phyloP scores from a whole-genome alignment of 345 rosid species.

The Euclidium syriacum region DNA sequence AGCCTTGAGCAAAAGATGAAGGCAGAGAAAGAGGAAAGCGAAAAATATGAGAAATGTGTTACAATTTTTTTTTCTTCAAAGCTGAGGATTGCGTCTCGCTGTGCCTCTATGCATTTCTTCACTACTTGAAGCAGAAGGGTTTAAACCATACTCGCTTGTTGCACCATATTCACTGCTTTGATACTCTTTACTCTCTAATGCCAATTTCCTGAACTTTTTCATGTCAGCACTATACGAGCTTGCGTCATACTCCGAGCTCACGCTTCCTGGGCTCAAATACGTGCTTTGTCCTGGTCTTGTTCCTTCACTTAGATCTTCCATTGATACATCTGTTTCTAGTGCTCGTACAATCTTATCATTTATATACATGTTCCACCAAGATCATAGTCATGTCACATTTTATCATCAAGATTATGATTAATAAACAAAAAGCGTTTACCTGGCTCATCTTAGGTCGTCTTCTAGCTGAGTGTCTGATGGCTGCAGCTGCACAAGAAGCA shows the following conservation, averaged over 20 bases:
- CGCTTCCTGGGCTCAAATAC: conserved; percentile 21
- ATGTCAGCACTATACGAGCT: conserved; percentile 45
- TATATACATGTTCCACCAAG: conserved; percentile 3
- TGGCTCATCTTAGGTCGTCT: conserved; percentile 88
- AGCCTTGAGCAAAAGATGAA: background rate
- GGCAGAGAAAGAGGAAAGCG: background rate
- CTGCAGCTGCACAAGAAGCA: conserved; percentile 77
- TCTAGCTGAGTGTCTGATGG: conserved; percentile 63
- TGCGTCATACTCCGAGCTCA: conserved; percentile 35
- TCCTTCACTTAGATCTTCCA: conserved; percentile 59
- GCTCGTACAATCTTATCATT: conserved; percentile 60
- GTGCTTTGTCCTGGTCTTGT: conserved; percentile 34
- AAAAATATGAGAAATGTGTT: background rate
- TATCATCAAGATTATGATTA: conserved; percentile 2
- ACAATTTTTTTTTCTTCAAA: background rate
- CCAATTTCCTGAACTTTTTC: conserved; percentile 43
- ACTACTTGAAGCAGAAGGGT: conserved; percentile 64
- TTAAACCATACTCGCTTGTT: conserved; percentile 69
- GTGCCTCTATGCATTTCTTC: conserved; percentile 32
- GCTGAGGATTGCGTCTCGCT: conserved; percentile 15
- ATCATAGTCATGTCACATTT: background rate
- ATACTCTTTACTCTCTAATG: conserved; percentile 36
- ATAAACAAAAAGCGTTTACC: conserved; percentile 28
- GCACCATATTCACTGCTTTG: conserved; percentile 56
- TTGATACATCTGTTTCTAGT: conserved; percentile 51